These are phyloP conservation scores for Suhomyces bolitotheri DNA, from an alignment of 1,139 yeast species.

Conservation along the genomic window DNA sequence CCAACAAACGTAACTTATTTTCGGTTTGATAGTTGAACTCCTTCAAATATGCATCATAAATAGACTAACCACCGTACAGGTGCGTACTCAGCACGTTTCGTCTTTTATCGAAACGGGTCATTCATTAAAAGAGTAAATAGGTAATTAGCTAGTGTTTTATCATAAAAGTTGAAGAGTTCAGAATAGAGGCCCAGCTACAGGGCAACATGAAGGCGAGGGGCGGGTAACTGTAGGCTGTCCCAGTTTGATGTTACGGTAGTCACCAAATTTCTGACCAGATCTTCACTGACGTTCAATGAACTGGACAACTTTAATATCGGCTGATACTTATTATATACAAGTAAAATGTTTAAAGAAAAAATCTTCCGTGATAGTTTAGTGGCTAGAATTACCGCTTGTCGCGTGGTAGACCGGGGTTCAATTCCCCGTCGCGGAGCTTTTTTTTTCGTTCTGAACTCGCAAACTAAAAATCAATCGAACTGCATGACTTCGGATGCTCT, in stretches of 20 bases:
- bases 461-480: slow-evolving; percentile 1
- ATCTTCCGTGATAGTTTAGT: slow-evolving; percentile 51
- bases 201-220: too few species aligned
- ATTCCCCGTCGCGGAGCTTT: slow-evolving; percentile 66
- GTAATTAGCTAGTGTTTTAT: slow-evolving; percentile 6
- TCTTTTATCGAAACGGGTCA: slow-evolving; percentile 3
- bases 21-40: slow-evolving; percentile 1
- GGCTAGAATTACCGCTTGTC: slow-evolving; percentile 52
- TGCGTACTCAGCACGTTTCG: slow-evolving; percentile 1
- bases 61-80: slow-evolving; percentile 1
- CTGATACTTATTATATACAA: too few species aligned
- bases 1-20: slow-evolving; percentile 1
- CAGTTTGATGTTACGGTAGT: too few species aligned
- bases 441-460: slow-evolving; percentile 5
- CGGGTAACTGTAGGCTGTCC: too few species aligned
- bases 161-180: slow-evolving; percentile 6
- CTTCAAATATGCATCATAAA: slow-evolving; percentile 6
- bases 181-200: too few species aligned
- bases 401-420: slow-evolving; percentile 72
- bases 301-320: too few species aligned
- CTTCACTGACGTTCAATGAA: too few species aligned
- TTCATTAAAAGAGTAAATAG: slow-evolving; percentile 8
- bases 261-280: too few species aligned
- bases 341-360: too few species aligned
- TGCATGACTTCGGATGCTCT: not conserved